Evolutionary conservation across 139 green algal genomes (phyloP), one percentile per base, ranked within the genome.

Genomic region (Deuterostichococcus epilithicus): DNA sequence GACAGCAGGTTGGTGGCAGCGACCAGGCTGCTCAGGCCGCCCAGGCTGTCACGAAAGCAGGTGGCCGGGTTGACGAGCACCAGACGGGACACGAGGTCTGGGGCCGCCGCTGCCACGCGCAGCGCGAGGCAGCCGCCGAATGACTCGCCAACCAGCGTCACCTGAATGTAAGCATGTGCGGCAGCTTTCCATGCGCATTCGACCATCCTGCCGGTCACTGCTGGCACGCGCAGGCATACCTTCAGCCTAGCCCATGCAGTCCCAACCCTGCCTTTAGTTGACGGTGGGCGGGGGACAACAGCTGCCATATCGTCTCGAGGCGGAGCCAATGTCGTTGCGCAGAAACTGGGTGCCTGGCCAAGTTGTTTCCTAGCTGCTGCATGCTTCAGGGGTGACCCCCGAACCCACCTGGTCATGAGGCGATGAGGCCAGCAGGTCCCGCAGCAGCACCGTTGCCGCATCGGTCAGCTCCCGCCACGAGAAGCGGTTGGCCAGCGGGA

Each of bases 51-150:
- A 44, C 82, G 77, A 68, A 90, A 92, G 71, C 79, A 75, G n/a
- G 88, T 93, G 28, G 87, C 90, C 20, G 87, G 82, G 83, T 95
- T 95, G 26, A 94, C 60, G 30, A 95, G 83, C 52, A 94, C 86
- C 59, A 94, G 37, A 28, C 80, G 73, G 3, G 76, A 45, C 20
- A 94, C 32, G 23, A 92, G 80, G n/a, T 88, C 67, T 1, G 91
- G 86, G 0, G 79, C 81, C 4, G 81, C 78, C 15, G 72, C 36
- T 1, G 88, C 90, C 25, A 92, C 35, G 5, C 88, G 82, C 59
- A 94, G 81, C 10, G 80, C 90, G 47, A 94, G 80, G 68, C 82
- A 91, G 15, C 86, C 84, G 1, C 91, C 90, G 78, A 94, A 95
- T 0, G 85, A 92, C 76, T 95, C 91, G 13, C 81, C 90, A 1